Evolutionary conservation across 164 flowering plant genomes (phyloP).

Genomic region (Piper betle): DNA sequence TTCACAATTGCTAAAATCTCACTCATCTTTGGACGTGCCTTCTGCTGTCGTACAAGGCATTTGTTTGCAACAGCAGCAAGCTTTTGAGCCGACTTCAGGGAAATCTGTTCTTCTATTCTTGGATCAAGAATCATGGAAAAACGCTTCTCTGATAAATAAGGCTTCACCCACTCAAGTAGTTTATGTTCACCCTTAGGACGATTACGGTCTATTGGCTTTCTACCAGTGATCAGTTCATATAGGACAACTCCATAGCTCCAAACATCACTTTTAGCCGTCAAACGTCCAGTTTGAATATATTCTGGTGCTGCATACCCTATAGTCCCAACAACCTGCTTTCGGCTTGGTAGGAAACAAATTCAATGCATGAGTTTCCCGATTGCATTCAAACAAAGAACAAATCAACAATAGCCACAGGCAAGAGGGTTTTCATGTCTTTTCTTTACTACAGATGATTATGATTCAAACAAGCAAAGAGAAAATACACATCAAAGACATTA

Average conservation of each 20-base stretch:
- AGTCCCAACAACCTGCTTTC: constrained; percentile 75
- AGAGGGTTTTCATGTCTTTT: neutral
- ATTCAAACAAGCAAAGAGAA: neutral
- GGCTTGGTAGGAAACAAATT: neutral
- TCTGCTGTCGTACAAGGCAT: constrained; percentile 52
- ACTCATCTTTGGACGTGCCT: constrained; percentile 73
- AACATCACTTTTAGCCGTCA: constrained; percentile 73
- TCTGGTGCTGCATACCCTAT: constrained; percentile 98
- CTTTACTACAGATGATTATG: neutral
- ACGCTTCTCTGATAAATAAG: constrained; percentile 53
- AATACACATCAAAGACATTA: neutral
- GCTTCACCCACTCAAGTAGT: constrained; percentile 76
- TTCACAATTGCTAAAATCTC: constrained; percentile 61
- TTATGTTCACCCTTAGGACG: constrained; percentile 72
- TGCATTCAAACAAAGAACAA: neutral
- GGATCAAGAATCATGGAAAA: constrained; percentile 70
- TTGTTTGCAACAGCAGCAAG: constrained; percentile 69
- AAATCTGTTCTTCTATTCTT: constrained; percentile 43
- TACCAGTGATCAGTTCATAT: constrained; percentile 83
- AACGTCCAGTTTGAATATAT: constrained; percentile 73
- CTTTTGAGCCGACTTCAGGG: constrained; percentile 46
- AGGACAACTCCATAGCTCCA: constrained; percentile 93
- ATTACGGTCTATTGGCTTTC: constrained; percentile 62
- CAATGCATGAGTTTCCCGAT: neutral
- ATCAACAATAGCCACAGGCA: neutral